Evolutionary conservation across 2,329 filamentous ascomycete species (phyloP).

Genomic region (Elsinoe ampelina): DNA sequence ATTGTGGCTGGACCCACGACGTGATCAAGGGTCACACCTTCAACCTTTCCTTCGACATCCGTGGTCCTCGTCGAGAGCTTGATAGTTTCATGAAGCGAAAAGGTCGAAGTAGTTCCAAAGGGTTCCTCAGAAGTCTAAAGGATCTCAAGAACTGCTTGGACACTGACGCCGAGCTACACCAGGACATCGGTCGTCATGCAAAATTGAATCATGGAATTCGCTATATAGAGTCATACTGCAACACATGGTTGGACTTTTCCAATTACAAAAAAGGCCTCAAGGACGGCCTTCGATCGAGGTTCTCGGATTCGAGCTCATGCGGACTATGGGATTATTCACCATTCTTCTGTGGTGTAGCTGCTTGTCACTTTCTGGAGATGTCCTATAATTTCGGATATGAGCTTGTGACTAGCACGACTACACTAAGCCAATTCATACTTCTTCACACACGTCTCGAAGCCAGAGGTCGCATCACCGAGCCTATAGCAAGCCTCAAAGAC

Average conservation of each 20-base stretch:
- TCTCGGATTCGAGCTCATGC: not conserved
- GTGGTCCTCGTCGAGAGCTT: not conserved
- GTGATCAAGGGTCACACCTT: not conserved
- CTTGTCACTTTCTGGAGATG: not conserved
- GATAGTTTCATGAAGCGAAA: not conserved
- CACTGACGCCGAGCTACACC: not conserved
- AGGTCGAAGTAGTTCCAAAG: not conserved
- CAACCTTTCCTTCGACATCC: not conserved
- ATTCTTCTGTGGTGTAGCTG: not conserved
- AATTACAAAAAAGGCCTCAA: not conserved
- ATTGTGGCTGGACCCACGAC: not conserved
- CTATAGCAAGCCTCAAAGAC: no score
- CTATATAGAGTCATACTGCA: not conserved
- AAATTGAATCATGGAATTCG: not conserved
- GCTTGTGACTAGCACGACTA: no score
- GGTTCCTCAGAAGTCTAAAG: not conserved
- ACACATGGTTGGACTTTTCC: not conserved
- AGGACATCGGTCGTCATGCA: not conserved
- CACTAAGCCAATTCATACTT: no score
- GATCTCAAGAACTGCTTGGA: not conserved
- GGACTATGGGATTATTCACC: not conserved
- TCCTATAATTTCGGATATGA: not conserved
- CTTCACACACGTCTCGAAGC: no score
- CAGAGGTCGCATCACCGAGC: no score
- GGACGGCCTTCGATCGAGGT: not conserved